Conservation (phyloP, 352 stramenopile genomes). For the Globisporangium parvum region DNA sequence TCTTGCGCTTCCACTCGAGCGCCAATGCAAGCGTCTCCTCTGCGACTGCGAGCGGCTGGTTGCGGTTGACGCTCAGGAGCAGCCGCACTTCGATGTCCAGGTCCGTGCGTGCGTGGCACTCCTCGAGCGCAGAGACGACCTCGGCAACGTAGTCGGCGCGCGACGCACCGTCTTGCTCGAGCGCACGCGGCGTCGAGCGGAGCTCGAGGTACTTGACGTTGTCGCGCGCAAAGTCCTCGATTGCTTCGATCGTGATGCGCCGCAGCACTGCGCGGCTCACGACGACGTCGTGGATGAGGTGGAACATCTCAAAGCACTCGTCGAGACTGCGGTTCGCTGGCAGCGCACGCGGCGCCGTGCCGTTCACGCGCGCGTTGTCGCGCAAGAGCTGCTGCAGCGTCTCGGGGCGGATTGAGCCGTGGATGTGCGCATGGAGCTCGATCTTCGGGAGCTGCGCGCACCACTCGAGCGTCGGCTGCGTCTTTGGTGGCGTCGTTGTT, state of each 20-base stretch:
- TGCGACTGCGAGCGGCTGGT: conserved; percentile 52
- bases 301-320: conserved; percentile 88
- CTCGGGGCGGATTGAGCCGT: conserved; percentile 66
- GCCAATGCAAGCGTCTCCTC: conserved; percentile 60
- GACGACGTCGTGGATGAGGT: conserved; percentile 78
- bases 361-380: conserved; percentile 28
- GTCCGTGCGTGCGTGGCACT: conserved; percentile 47
- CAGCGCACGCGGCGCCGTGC: conserved; percentile 24
- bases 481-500: not conserved
- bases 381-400: conserved; percentile 65
- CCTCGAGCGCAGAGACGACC: conserved; percentile 57
- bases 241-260: conserved; percentile 62
- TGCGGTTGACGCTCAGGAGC: conserved; percentile 80
- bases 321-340: conserved; percentile 55
- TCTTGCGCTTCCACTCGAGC: conserved; percentile 42
- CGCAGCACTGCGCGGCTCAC: conserved; percentile 54
- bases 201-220: conserved; percentile 85
- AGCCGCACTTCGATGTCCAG: conserved; percentile 70
- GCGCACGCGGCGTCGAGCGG: conserved; percentile 66
- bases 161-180: conserved; percentile 47
- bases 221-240: conserved; percentile 79
- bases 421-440: conserved; percentile 87
- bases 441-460: conserved; percentile 68
- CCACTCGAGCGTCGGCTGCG: conserved; percentile 26
- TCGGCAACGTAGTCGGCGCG: conserved; percentile 66